Evolutionary conservation across 176 grass and related monocot species (phyloP).

Genomic region (Musa beccarii): DNA sequence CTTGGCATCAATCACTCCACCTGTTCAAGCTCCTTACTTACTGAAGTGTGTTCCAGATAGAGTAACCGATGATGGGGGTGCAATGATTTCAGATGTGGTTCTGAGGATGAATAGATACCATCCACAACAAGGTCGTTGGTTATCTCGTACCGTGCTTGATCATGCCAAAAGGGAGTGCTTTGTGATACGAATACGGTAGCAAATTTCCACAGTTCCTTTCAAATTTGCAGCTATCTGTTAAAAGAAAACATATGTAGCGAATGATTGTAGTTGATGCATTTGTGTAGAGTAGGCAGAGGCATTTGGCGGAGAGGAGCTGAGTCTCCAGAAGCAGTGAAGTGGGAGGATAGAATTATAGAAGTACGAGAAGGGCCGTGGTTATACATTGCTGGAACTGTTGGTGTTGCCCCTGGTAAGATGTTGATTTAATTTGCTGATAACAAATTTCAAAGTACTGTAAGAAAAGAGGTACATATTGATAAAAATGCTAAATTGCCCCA

Average conservation of each 20-base stretch:
- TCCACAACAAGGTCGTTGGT: conserved; percentile 83
- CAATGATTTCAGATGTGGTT: conserved; percentile 95
- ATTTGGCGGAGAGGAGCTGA: conserved; percentile 91
- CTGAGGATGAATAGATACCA: conserved; percentile 58
- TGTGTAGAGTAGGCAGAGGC: conserved; percentile 93
- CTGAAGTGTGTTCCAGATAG: conserved; percentile 84
- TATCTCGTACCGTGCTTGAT: conserved; percentile 84
- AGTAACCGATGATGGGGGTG: conserved; percentile 84
- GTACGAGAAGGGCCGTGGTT: conserved; percentile 87
- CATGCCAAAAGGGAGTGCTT: conserved; percentile 78
- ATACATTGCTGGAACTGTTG: conserved; percentile 68
- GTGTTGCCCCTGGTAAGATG: conserved; percentile 71
- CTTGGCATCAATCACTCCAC: conserved; percentile 68
- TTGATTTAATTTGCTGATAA: neutral
- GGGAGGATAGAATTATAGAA: conserved; percentile 78
- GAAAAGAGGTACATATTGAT: neutral
- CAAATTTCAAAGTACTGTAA: neutral
- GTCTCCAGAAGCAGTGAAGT: conserved; percentile 65
- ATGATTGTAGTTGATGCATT: neutral
- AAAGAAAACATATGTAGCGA: neutral
- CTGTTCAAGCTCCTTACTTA: conserved; percentile 75
- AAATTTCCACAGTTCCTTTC: neutral
- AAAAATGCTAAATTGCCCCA: too few species aligned
- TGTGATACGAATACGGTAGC: conserved; percentile 66
- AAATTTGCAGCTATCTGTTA: neutral